phyloP scores from a whole-genome alignment of 306 rosid genomes.

The Vachellia pachyceras region DNA sequence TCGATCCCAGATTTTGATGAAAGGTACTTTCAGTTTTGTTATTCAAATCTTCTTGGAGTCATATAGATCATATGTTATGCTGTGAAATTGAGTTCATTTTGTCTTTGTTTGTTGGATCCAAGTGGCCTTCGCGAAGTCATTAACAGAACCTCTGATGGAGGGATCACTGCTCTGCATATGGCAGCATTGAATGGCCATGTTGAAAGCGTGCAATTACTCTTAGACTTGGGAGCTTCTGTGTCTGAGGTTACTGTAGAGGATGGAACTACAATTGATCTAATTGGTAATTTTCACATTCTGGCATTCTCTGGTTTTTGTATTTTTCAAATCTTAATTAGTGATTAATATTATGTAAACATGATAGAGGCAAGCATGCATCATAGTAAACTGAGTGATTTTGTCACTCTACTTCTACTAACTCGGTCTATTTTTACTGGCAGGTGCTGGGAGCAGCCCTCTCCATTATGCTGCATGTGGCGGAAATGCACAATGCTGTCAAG shows the following conservation, averaged over 20 bases:
- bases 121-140: slow-evolving; percentile 75
- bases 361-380: too few relatives aligned
- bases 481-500: slow-evolving; percentile 94
- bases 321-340: too few relatives aligned
- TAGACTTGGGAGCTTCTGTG: slow-evolving; percentile 91
- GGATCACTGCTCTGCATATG: slow-evolving; percentile 97
- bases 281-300: slow-evolving; percentile 56
- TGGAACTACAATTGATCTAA: slow-evolving; percentile 88
- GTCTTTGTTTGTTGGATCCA: slow-evolving; percentile 36
- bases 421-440: slow-evolving; percentile 50
- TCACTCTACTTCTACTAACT: slow-evolving; percentile 20
- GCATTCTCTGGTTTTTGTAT: not conserved
- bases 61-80: slow-evolving; percentile 25
- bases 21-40: slow-evolving; percentile 51
- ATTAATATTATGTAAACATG: too few relatives aligned
- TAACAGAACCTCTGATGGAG: slow-evolving; percentile 88
- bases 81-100: slow-evolving; percentile 38
- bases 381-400: not conserved
- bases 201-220: slow-evolving; percentile 82
- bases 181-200: slow-evolving; percentile 92
- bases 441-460: slow-evolving; percentile 95
- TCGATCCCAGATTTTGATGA: slow-evolving; percentile 65
- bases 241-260: slow-evolving; percentile 81
- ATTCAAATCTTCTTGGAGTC: slow-evolving; percentile 32
- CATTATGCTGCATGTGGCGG: slow-evolving; percentile 99